Conservation (phyloP, 768 basidiomycete genomes). For the Suillus spraguei region DNA sequence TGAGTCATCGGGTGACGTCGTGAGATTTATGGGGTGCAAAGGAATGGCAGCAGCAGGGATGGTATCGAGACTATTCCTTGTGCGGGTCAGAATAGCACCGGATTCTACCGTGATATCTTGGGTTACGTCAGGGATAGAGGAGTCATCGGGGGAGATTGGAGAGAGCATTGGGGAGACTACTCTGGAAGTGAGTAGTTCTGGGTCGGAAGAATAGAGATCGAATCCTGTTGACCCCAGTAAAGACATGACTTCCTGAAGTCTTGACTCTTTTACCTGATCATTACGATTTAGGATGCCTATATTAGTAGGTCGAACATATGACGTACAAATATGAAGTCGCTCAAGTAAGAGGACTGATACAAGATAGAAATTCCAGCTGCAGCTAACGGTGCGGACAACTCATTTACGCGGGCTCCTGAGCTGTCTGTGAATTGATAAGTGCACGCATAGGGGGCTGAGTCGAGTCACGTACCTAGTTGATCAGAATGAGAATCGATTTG, state of each 20-base stretch:
- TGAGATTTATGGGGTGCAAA: constrained; percentile 12
- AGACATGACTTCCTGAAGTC: constrained; percentile 62
- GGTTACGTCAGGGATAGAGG: constrained; percentile 30
- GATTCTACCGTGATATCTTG: constrained; percentile 35
- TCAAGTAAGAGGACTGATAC: constrained; percentile 82
- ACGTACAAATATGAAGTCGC: constrained; percentile 80
- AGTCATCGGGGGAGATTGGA: constrained; percentile 33
- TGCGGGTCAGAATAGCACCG: constrained; percentile 52
- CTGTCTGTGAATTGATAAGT: constrained; percentile 45
- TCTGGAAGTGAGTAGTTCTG: constrained; percentile 36
- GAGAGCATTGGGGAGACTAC: constrained; percentile 34
- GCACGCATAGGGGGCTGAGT: constrained; percentile 9
- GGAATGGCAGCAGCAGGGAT: constrained; percentile 17
- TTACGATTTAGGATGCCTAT: constrained; percentile 8
- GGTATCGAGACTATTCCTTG: constrained; percentile 42
- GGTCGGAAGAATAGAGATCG: constrained; percentile 57
- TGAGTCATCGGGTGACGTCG: constrained; percentile 11
- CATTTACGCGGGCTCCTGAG: constrained; percentile 72
- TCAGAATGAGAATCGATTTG: constrained; percentile 83
- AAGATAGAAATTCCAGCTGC: constrained; percentile 79
- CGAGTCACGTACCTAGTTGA: constrained; percentile 52
- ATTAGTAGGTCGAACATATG: not conserved
- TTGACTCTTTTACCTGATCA: constrained; percentile 64
- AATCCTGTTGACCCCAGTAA: constrained; percentile 66
- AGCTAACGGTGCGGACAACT: constrained; percentile 75